Conservation (phyloP, 129 eudicot species). For the Centrapalus pauciflorus region DNA sequence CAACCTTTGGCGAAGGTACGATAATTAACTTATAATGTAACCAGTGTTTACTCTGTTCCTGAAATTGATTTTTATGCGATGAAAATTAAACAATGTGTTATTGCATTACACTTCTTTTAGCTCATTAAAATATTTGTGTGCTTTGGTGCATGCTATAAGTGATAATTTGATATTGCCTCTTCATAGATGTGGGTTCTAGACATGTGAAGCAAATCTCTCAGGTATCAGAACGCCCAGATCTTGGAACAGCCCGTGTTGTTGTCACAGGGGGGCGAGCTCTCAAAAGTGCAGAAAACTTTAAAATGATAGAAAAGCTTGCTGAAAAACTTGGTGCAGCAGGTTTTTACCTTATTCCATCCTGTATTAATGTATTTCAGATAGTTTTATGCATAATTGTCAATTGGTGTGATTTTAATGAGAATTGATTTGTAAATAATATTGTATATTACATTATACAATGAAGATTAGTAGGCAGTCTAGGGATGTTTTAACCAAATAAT, state of each 20-base stretch:
- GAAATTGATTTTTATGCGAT: not conserved
- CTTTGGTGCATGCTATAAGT: not conserved
- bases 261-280: conserved; percentile 89
- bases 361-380: not conserved
- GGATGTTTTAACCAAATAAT: not conserved
- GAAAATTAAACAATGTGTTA: not conserved
- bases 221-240: conserved; percentile 89
- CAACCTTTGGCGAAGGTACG: conserved; percentile 75
- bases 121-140: not conserved
- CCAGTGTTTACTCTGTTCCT: not conserved
- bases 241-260: conserved; percentile 87
- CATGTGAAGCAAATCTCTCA: conserved; percentile 55
- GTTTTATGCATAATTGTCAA: not conserved
- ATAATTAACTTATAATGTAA: conserved; percentile 8
- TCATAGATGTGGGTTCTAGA: conserved; percentile 62
- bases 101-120: not conserved
- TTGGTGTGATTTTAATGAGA: not conserved
- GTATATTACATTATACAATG: not conserved
- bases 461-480: not conserved
- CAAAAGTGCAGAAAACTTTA: conserved; percentile 96
- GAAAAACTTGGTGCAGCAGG: conserved; percentile 99
- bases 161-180: not conserved
- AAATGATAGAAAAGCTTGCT: conserved; percentile 83
- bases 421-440: not conserved
- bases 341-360: conserved; percentile 14